Evolutionary conservation across 148 eudicot genomes (phyloP).

Genomic region (Heliosperma pusillum): DNA sequence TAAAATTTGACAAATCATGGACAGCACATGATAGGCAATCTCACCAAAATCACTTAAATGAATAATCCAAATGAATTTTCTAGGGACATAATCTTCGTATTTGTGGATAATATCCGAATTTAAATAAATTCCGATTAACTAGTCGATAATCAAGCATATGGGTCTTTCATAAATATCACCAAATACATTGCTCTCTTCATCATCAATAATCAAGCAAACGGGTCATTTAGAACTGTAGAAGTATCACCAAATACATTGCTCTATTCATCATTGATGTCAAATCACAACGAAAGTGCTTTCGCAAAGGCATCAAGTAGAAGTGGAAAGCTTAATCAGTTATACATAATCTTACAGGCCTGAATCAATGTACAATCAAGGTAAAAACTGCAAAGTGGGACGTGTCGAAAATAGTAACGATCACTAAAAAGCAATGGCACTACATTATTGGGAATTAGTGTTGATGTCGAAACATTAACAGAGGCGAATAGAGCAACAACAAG

Average conservation of each 20-base stretch:
- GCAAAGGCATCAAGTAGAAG: not conserved
- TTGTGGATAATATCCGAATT: constrained; percentile 3
- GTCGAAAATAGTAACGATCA: constrained; percentile 2
- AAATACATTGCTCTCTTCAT: too few species aligned
- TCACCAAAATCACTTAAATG: constrained; percentile 13
- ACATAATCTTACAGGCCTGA: not conserved
- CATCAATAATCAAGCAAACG: too few species aligned
- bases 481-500: constrained; percentile 3
- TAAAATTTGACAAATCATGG: constrained; percentile 22
- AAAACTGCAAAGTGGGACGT: not conserved
- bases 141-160: not conserved
- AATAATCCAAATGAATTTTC: constrained; percentile 19
- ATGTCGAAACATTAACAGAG: not conserved
- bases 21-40: constrained; percentile 24
- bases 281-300: not conserved
- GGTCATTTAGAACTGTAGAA: too few species aligned
- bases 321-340: not conserved
- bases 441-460: constrained; percentile 4
- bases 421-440: constrained; percentile 14
- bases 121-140: not conserved
- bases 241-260: not conserved
- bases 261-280: too few species aligned
- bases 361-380: not conserved
- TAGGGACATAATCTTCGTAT: constrained; percentile 2
- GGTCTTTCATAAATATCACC: not conserved